Base-by-base conservation (phyloP, 768 basidiomycete genomes). In the Thelephora ganbajun region DNA sequence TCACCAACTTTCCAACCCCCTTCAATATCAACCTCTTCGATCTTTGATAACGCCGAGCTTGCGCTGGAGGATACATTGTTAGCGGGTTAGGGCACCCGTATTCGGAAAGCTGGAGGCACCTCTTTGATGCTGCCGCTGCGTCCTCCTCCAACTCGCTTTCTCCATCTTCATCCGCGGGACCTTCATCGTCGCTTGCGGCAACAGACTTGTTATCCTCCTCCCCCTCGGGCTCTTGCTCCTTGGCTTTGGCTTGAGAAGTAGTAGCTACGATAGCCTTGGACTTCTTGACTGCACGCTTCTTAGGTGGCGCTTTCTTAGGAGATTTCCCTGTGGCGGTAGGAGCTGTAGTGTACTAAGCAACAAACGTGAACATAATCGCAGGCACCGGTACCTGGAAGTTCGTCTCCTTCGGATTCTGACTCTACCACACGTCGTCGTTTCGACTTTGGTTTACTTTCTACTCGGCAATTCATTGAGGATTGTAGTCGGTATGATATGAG, bases 1-100 rank as follows among this genome's bases (percentile, higher is more conserved):
- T 83, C 69, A 11, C 90, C 91, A 20, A 68, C 67, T 67, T 87
- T 83, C 93, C 93, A 89, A 14, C 83, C 83, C 16, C 81, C 82
- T 45, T 75, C 68, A 22, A 88, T 67, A 59, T 88, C 86, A n/a
- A 88, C 82, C 35, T 87, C 80, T 16, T 69, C 61, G 42, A 66
- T 73, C 53, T 72, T 72, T 18, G 69, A 71, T 26, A 87, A 61
- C 7, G 74, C 81, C 35, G 74, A 76, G 58, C 86, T 74, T n/a
- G 78, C 85, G 63, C 88, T 82, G 48, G 41, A 41, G 35, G 23
- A 6, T 30, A 33, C 39, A 33, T 34, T n/a, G 37, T 35, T 45
- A 30, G 43, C 46, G n/a, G 6, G 13, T 16, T 22, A 22, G 4
- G 6, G 30, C 12, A n/a, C 20, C 26, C 35, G 43, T 19, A 12